Percentiles rank a stretch among this genome's conserved stretches.
Evolutionary conservation across 2,329 filamentous ascomycete genomes (phyloP).

Genomic region (Orbilia ellipsospora): DNA sequence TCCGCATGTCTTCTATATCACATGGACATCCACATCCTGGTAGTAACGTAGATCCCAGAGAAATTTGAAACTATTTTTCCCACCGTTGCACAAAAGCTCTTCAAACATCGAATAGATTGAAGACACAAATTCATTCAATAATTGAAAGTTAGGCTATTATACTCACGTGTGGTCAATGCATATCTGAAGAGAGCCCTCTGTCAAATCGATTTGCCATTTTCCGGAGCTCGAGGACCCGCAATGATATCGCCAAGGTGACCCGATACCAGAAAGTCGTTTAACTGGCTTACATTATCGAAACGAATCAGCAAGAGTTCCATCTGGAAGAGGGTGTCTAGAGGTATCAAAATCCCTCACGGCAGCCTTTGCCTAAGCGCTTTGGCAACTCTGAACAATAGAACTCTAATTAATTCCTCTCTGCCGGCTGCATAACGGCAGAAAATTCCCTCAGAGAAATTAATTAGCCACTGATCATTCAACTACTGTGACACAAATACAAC

Average conservation of each 20-base stretch:
- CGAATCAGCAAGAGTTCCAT: too few species aligned
- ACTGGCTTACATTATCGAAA: neutral
- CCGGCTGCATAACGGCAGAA: slow-evolving; percentile 4
- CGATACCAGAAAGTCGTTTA: neutral
- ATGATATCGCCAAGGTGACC: too few species aligned
- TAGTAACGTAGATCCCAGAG: neutral
- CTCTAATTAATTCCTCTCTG: neutral
- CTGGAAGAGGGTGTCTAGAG: slow-evolving; percentile 11
- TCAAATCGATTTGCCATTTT: too few species aligned
- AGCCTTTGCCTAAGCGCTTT: neutral
- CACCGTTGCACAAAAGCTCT: neutral
- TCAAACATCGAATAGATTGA: slow-evolving; percentile 8
- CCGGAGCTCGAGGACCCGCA: too few species aligned
- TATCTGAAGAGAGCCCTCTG: too few species aligned
- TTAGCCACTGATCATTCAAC: too few species aligned
- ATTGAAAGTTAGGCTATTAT: too few species aligned
- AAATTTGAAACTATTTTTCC: too few species aligned
- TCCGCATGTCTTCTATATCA: slow-evolving; percentile 16
- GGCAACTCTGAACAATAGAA: too few species aligned
- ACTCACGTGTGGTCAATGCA: too few species aligned
- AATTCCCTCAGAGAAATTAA: too few species aligned
- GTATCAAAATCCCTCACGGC: slow-evolving; percentile 7
- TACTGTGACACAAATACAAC: too few species aligned
- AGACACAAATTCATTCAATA: neutral
- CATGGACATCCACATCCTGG: slow-evolving; percentile 9